Evolutionary conservation across 2,329 filamentous ascomycete species (phyloP), one percentile per base, ranked within the genome.

Genomic region (Pseudogymnoascus pannorum): DNA sequence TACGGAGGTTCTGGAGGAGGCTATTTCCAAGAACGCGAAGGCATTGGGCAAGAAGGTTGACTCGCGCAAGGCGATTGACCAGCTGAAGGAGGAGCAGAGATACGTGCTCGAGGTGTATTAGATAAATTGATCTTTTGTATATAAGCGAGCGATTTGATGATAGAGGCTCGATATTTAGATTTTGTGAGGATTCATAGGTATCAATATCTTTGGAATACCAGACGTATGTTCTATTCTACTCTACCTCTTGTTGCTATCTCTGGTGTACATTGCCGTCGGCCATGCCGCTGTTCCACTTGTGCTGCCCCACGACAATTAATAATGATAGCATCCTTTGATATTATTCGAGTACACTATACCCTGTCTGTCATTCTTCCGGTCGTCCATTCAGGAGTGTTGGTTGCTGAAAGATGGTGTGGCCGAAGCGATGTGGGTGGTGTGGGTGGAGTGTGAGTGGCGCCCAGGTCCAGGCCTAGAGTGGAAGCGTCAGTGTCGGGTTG

Each of bases 21-120:
- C 93, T 20, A 91, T 97, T 68, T 85, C 85, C 57, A 78, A 79
- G 31, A 88, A 96, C 71, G 90, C 87, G 54, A 86, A 85, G 80
- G 76, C 75, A 57, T 79, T 75, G 65, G 85, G 85, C 61, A 91
- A 88, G 79, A 97, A 93, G 86, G 82, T 95, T 40, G 92, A 96
- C 72, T 79, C 88, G 2, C 81, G 82, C 69, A 92, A 92, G 81
- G 92, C 95, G 81, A 97, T 99, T 79, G 95, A 99, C 81, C 88
- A 88, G 77, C 79, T 99, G 69, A 99, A 99, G 88, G 94, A 99
- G 75, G 88, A 91, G 69, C 85, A 89, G 65, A 83, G 94, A 73
- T 99, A 97, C 77, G 93, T 99, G 59, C 81, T 99, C 61, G 94
- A 99, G 79, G 94, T 97, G 61, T 97, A 97, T 77, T 97, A 90